These are phyloP conservation scores for Leptodontidium sp. DNA, from an alignment of 2,329 filamentous ascomycete genomes.

Conservation along the genomic window DNA sequence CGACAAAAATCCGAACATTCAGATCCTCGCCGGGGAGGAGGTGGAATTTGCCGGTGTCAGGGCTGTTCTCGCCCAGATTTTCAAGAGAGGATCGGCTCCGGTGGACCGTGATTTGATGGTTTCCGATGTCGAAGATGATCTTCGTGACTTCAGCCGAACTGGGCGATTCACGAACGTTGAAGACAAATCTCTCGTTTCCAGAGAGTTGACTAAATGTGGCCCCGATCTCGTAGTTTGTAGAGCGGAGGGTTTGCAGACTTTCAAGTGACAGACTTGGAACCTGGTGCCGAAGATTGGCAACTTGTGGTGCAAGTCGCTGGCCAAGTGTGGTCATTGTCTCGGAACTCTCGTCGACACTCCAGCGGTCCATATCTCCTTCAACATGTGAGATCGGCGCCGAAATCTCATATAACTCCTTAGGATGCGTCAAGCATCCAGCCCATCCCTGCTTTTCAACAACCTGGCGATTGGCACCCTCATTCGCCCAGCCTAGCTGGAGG, in stretches of 20 bases:
- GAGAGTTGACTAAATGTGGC: conserved; percentile 28
- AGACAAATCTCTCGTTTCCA: conserved; percentile 32
- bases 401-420: conserved; percentile 37
- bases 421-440: conserved; percentile 37
- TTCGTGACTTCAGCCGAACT: conserved; percentile 31
- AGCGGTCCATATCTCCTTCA: conserved; percentile 23
- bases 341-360: conserved; percentile 29
- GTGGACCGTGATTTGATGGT: conserved; percentile 30
- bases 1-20: conserved; percentile 25
- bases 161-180: conserved; percentile 33
- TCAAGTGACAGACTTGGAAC: conserved; percentile 12
- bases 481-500: conserved; percentile 37
- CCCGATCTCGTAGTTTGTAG: conserved; percentile 30
- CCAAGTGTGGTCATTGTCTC: conserved; percentile 36
- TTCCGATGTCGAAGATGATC: conserved; percentile 33
- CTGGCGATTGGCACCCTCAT: conserved; percentile 29
- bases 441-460: conserved; percentile 34
- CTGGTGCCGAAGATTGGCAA: conserved; percentile 20
- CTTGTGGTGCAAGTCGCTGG: conserved; percentile 34
- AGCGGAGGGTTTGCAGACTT: conserved; percentile 22
- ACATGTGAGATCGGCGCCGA: conserved; percentile 25
- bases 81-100: conserved; percentile 30
- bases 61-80: conserved; percentile 21
- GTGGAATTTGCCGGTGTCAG: conserved; percentile 29
- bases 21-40: conserved; percentile 34